Conservation (phyloP, 2,329 filamentous ascomycete species). For the Thelonectria olida region DNA sequence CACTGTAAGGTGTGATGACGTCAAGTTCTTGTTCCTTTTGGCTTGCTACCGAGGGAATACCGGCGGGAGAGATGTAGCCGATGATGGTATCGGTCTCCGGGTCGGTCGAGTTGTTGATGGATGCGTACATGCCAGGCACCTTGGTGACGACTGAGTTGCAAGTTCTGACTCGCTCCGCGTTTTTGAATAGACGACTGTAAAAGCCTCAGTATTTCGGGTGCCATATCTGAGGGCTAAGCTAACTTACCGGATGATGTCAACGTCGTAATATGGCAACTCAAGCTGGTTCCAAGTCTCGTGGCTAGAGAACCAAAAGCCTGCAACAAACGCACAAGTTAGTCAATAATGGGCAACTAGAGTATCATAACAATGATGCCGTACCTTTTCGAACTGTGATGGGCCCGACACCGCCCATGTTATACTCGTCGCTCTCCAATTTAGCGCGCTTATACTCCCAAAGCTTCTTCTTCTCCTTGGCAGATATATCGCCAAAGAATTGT, state of each 20-base stretch:
- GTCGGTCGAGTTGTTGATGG: constrained; percentile 53
- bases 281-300: constrained; percentile 54
- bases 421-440: constrained; percentile 49
- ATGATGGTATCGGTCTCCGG: constrained; percentile 46
- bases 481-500: constrained; percentile 48
- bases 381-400: constrained; percentile 53
- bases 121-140: constrained; percentile 52
- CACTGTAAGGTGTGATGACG: constrained; percentile 52
- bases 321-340: not conserved
- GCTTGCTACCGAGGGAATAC: constrained; percentile 51
- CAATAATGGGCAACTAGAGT: not conserved
- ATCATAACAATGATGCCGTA: not conserved
- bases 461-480: constrained; percentile 43
- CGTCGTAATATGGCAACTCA: constrained; percentile 53
- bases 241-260: constrained; percentile 49
- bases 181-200: constrained; percentile 47
- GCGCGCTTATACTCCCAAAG: constrained; percentile 51
- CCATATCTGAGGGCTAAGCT: not conserved
- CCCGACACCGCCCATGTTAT: constrained; percentile 46
- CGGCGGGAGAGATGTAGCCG: constrained; percentile 52
- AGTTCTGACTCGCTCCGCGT: constrained; percentile 52
- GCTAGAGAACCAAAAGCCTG: constrained; percentile 52
- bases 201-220: not conserved
- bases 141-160: constrained; percentile 52
- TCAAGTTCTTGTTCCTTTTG: constrained; percentile 52